Conservation (phyloP, 2,329 filamentous ascomycete species). For the Paraphoma chrysanthemicola region DNA sequence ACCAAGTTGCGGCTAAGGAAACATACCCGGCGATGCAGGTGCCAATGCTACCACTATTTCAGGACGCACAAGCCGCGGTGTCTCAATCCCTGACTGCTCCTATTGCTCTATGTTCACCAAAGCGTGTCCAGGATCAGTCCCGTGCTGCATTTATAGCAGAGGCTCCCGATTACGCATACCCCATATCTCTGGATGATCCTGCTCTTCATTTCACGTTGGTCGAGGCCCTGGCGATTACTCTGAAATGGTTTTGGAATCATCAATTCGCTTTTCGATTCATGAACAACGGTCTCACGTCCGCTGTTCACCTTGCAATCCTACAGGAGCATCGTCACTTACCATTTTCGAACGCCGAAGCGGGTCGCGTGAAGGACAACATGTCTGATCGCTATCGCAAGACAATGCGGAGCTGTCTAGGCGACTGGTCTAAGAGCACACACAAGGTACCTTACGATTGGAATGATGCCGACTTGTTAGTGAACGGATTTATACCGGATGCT, state of each 20-base stretch:
- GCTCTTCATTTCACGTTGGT: constrained; percentile 23
- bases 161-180: constrained; percentile 15
- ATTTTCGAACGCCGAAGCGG: constrained; percentile 1
- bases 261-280: constrained; percentile 14
- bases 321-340: constrained; percentile 15
- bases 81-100: no score
- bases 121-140: background rate
- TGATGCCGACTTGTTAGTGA: background rate
- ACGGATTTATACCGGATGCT: constrained; percentile 13
- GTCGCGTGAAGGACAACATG: constrained; percentile 15
- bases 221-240: constrained; percentile 23
- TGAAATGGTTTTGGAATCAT: constrained; percentile 23
- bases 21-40: no score
- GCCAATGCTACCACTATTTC: no score
- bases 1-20: no score
- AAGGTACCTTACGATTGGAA: constrained; percentile 14
- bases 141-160: background rate
- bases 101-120: background rate
- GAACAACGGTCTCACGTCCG: constrained; percentile 19
- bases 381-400: constrained; percentile 21
- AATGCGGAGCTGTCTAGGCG: constrained; percentile 13
- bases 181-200: background rate
- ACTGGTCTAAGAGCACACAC: constrained; percentile 18
- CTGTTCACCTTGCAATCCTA: constrained; percentile 21
- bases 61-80: no score